These are phyloP conservation scores for Cinchona pubescens DNA, from an alignment of 257 asterid species.

Conservation along the genomic window DNA sequence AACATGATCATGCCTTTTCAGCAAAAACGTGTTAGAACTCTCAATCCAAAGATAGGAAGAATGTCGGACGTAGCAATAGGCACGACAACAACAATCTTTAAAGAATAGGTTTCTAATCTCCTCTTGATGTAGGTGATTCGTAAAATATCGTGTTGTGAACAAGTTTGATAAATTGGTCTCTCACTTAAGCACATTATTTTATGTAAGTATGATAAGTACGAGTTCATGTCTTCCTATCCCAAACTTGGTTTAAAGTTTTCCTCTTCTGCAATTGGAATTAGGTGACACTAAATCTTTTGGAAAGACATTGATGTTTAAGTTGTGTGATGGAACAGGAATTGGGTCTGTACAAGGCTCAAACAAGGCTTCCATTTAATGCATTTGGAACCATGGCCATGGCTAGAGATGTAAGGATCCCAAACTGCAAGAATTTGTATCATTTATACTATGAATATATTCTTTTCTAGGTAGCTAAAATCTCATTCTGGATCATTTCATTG, in stretches of 20 bases:
- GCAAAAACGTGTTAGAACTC: neutral
- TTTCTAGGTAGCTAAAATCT: conserved; percentile 6
- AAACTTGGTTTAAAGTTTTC: neutral
- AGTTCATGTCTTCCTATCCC: neutral
- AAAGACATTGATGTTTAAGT: conserved; percentile 14
- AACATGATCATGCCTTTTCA: neutral
- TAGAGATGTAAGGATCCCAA: conserved; percentile 60
- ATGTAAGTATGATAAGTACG: neutral
- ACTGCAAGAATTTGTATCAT: neutral
- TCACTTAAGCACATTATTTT: neutral
- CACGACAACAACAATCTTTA: neutral
- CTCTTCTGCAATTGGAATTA: neutral
- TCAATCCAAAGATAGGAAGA: neutral
- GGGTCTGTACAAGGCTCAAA: conserved; percentile 98
- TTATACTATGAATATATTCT: neutral
- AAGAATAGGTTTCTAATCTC: neutral
- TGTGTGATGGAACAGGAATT: conserved; percentile 59
- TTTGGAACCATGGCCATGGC: conserved; percentile 99
- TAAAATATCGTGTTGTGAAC: neutral
- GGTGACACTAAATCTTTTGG: neutral
- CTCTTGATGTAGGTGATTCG: neutral
- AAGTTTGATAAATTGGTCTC: neutral
- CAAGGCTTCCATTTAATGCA: conserved; percentile 93
- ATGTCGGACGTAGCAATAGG: neutral
- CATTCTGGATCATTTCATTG: conserved; percentile 8